phyloP scores from a whole-genome alignment of 2,329 filamentous ascomycete species.

The Nannizziopsis arthrosporioides region DNA sequence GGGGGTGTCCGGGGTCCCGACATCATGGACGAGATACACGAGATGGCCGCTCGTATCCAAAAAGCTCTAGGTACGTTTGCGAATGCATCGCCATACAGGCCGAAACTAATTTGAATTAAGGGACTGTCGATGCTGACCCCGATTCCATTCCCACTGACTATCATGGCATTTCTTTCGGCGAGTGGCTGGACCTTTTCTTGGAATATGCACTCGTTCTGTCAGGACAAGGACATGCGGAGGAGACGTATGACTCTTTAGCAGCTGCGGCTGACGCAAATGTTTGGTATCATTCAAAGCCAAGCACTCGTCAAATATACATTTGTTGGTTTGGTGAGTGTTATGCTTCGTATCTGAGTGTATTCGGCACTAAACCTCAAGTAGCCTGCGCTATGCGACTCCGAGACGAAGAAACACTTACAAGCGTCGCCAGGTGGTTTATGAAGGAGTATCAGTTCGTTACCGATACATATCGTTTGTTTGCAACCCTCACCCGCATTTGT shows the following conservation, averaged over 20 bases:
- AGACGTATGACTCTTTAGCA: conserved; percentile 70
- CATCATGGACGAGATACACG: conserved; percentile 34
- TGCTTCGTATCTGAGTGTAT: neutral
- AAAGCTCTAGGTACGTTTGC: conserved; percentile 29
- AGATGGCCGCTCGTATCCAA: conserved; percentile 36
- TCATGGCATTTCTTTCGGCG: conserved; percentile 66
- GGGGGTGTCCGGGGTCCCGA: conserved; percentile 26
- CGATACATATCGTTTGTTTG: conserved; percentile 74
- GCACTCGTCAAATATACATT: conserved; percentile 61
- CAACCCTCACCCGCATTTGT: conserved; percentile 62
- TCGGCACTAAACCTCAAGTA: conserved; percentile 25
- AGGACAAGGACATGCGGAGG: conserved; percentile 51
- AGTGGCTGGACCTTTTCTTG: conserved; percentile 83
- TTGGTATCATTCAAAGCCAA: conserved; percentile 59
- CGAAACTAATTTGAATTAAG: conserved; percentile 4
- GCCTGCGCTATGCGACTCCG: conserved; percentile 72
- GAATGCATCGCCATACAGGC: neutral
- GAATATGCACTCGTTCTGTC: conserved; percentile 73
- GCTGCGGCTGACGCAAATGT: conserved; percentile 69
- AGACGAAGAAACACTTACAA: conserved; percentile 63
- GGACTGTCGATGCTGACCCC: conserved; percentile 12
- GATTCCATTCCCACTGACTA: conserved; percentile 44
- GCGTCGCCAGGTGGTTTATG: conserved; percentile 72
- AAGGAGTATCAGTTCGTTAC: conserved; percentile 67
- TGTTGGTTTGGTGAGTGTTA: conserved; percentile 56